phyloP scores from a whole-genome alignment of 1,284 basidiomycete genomes.

The Pyrrhoderma noxium region DNA sequence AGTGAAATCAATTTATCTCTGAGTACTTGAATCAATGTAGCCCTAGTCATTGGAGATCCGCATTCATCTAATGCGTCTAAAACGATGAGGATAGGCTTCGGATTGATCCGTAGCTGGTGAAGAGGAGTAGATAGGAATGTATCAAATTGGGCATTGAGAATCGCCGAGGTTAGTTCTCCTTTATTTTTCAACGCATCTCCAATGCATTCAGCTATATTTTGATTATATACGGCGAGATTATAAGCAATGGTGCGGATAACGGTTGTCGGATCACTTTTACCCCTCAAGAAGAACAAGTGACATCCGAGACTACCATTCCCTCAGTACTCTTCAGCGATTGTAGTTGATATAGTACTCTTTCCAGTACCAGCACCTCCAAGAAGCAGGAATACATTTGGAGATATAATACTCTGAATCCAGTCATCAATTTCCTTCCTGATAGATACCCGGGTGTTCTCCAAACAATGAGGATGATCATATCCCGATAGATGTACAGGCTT shows the following conservation, averaged over 20 bases:
- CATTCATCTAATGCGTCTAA: slow-evolving; percentile 18
- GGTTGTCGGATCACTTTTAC: background rate
- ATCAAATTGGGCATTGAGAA: no score
- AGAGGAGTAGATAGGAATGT: background rate
- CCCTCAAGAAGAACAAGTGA: background rate
- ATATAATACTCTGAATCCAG: no score
- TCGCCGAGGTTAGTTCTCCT: no score
- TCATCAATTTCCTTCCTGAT: no score
- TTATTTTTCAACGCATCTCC: no score
- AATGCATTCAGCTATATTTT: background rate
- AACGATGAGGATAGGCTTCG: slow-evolving; percentile 1
- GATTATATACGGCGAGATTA: background rate
- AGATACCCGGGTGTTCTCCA: no score
- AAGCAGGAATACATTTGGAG: no score
- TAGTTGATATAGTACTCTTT: slow-evolving; percentile 11
- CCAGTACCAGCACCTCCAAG: slow-evolving; percentile 12
- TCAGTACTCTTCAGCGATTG: background rate
- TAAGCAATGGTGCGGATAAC: background rate
- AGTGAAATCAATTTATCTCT: background rate
- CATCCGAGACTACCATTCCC: background rate
- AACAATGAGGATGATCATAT: no score
- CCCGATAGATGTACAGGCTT: no score
- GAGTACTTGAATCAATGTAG: background rate
- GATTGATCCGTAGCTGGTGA: background rate
- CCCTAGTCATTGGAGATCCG: background rate